These are phyloP conservation scores for Agaricus subrufescens DNA, from an alignment of 768 basidiomycete species.

Conservation along the genomic window DNA sequence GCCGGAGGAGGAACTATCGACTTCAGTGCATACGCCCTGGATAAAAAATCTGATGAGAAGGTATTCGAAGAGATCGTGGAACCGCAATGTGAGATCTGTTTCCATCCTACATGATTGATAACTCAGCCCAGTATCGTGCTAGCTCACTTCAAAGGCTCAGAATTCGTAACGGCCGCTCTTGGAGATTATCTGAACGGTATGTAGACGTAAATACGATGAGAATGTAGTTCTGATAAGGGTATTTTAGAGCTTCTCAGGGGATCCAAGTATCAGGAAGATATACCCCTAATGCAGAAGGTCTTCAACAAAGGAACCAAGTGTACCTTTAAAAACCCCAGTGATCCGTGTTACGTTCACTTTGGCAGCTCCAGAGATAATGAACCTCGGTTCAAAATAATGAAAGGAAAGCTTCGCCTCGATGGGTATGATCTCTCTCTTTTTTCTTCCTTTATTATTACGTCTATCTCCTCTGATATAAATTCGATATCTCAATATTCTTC, in stretches of 20 bases:
- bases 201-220: neutral
- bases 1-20: constrained; percentile 43
- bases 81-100: neutral
- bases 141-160: constrained; percentile 39
- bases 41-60: constrained; percentile 13
- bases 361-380: constrained; percentile 34
- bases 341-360: constrained; percentile 36
- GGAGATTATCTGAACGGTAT: constrained; percentile 26
- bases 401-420: constrained; percentile 35
- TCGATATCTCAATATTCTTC: neutral
- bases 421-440: constrained; percentile 16
- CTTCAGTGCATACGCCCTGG: constrained; percentile 29
- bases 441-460: neutral
- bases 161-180: constrained; percentile 37
- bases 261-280: constrained; percentile 32
- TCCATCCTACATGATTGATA: too few species aligned
- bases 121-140: neutral
- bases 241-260: constrained; percentile 27
- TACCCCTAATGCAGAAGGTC: constrained; percentile 27
- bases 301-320: constrained; percentile 42
- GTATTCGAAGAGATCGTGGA: constrained; percentile 30
- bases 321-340: constrained; percentile 27
- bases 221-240: too few species aligned
- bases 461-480: too few species aligned
- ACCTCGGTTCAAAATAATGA: constrained; percentile 27